Conservation (phyloP, 805 yeast species). For the Zygoascus ofunaensis region DNA sequence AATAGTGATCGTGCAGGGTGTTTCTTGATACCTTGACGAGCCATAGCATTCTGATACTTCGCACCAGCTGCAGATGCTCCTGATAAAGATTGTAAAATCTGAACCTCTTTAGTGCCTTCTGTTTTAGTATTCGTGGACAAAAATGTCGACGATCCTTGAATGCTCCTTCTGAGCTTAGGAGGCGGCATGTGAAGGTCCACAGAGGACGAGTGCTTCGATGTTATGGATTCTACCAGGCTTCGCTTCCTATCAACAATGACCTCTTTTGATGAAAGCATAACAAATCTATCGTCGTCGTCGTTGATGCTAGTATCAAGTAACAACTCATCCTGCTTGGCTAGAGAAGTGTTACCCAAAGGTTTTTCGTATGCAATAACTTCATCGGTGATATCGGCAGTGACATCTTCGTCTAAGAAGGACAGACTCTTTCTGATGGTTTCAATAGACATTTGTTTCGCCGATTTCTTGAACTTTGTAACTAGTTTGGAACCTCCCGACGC, state of each 20-base stretch:
- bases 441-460: conserved; percentile 1
- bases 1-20: background rate
- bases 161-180: background rate
- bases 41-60: background rate
- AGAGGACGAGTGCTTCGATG: background rate
- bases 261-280: background rate
- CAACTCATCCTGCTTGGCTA: background rate
- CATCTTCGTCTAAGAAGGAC: conserved; percentile 17
- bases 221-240: background rate
- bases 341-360: background rate
- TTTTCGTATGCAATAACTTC: background rate
- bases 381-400: conserved; percentile 14
- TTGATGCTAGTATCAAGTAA: background rate
- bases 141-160: background rate
- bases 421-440: conserved; percentile 12
- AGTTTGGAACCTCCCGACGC: background rate
- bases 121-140: background rate
- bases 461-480: background rate
- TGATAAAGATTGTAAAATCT: conserved; percentile 4
- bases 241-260: background rate
- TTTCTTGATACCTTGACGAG: background rate
- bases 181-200: background rate
- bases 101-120: conserved; percentile 2
- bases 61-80: background rate
- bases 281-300: background rate